These are phyloP conservation scores for Sphagnurus paluster DNA, from an alignment of 1,284 basidiomycete genomes.

Conservation along the genomic window DNA sequence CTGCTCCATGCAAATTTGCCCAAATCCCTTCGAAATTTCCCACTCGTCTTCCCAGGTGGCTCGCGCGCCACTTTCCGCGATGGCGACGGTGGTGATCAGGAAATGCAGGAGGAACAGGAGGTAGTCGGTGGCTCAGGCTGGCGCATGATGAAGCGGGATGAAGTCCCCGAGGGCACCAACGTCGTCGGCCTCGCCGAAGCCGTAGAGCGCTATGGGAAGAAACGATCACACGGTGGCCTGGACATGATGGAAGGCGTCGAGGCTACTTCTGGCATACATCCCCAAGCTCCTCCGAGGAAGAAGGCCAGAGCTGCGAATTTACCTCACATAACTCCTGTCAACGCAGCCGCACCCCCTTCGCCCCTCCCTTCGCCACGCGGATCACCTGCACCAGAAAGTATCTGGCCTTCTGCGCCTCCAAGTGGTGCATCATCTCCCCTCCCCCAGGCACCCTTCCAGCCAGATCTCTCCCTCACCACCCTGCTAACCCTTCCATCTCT, in stretches of 20 bases:
- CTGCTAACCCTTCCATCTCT: conserved; percentile 79
- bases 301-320: conserved; percentile 63
- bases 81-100: conserved; percentile 58
- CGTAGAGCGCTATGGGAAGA: conserved; percentile 77
- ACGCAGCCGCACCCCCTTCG: conserved; percentile 75
- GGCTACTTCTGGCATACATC: conserved; percentile 48
- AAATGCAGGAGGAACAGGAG: conserved; percentile 71
- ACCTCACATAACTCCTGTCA: conserved; percentile 58
- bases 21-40: conserved; percentile 67
- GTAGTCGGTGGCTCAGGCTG: conserved; percentile 68
- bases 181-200: conserved; percentile 72
- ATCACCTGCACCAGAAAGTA: conserved; percentile 70
- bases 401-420: conserved; percentile 77
- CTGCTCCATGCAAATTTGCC: conserved; percentile 71
- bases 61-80: conserved; percentile 75
- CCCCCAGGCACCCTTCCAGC: conserved; percentile 70
- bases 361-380: conserved; percentile 81
- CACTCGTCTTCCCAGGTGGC: conserved; percentile 76
- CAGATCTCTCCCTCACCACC: conserved; percentile 74
- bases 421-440: conserved; percentile 70
- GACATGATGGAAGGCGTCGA: conserved; percentile 80
- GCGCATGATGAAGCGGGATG: conserved; percentile 69
- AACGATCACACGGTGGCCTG: conserved; percentile 68
- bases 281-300: conserved; percentile 72
- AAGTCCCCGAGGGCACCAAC: conserved; percentile 46